Evolutionary conservation across 805 yeast genomes (phyloP), one percentile per base, ranked within the genome.

Genomic region (Pichia cephalocereana): DNA sequence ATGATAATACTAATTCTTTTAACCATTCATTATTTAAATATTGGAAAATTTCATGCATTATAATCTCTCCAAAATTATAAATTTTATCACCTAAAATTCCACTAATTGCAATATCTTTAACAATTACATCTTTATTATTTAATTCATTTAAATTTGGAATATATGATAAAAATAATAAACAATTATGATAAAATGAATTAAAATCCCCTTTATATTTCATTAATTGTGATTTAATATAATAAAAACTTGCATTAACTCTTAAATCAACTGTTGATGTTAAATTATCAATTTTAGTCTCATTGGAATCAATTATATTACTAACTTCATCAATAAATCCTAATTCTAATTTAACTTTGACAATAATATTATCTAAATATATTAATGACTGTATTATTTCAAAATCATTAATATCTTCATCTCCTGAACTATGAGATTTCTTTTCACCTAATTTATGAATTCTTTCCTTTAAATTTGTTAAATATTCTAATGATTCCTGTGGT

Each of bases 11-110:
- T 53, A 90, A 68, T 44, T 82, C 76, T 53, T 80, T 77, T 52
- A 93, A 70, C 96, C 96, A 88, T 37, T 69, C 65, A 63, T 77
- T 77, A 15, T 57, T 43, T 38, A 60, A 43, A 38, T 55, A 60
- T 39, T 77, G 65, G 65, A 89, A 76, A 43, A 91, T 80, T 41
- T 93, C 96, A 66, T 91, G 98, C 64, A 89, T 80, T 52, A 93
- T 75, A 53, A 93, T 76, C 68, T 93, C 99, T 45, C 98, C 98
- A 66, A 93, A 93, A 69, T 91, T 93, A 72, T 88, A 93, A 57
- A 91, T 86, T 59, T 79, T 82, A 61, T 89, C 96, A 44, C 97
- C 98, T 57, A 91, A 73, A 51, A 93, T 70, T 0, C 97, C 98
- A 32, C 96, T 82, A 42, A 88, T 73, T 51, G 91, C 76, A 56